Percentiles rank a stretch among this genome's conserved stretches.
phyloP scores from a whole-genome alignment of 2,329 filamentous ascomycete species.

The Myrmaecium sp. region DNA sequence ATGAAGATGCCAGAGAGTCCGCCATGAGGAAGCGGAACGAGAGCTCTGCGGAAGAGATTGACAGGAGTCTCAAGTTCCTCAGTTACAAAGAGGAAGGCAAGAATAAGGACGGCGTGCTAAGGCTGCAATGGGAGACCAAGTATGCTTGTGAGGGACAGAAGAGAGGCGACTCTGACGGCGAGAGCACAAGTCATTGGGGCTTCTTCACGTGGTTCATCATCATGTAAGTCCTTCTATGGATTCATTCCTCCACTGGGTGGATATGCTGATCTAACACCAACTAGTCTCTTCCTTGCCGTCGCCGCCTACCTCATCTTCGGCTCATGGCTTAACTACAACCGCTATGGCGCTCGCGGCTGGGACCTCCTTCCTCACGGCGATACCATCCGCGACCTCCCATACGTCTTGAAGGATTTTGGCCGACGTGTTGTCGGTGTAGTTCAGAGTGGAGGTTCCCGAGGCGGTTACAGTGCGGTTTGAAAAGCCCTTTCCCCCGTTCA shows the following conservation, averaged over 20 bases:
- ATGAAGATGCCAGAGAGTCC: constrained; percentile 23
- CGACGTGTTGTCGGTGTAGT: constrained; percentile 67
- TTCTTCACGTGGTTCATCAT: constrained; percentile 97
- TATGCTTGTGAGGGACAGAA: constrained; percentile 48
- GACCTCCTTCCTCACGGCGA: constrained; percentile 87
- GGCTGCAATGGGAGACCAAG: constrained; percentile 73
- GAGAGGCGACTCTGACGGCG: constrained; percentile 28
- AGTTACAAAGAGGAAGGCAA: constrained; percentile 49
- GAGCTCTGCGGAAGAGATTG: constrained; percentile 11
- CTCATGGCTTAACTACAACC: constrained; percentile 97
- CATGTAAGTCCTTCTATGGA: constrained; percentile 48
- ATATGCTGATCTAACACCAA: background rate
- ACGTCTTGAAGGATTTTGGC: constrained; percentile 77
- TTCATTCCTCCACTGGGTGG: constrained; percentile 1
- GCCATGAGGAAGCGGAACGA: constrained; percentile 15
- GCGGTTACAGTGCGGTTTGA: constrained; percentile 88
- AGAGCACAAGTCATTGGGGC: constrained; percentile 53
- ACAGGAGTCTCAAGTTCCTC: constrained; percentile 57
- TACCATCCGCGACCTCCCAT: constrained; percentile 79
- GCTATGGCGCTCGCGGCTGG: constrained; percentile 88
- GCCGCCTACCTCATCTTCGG: constrained; percentile 93
- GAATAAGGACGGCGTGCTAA: constrained; percentile 42
- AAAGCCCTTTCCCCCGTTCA: too few species aligned
- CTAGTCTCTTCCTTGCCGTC: constrained; percentile 64
- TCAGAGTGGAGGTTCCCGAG: constrained; percentile 66